A percentile compares a stretch with the other conserved stretches of the same genome.
Conservation (phyloP, 2,329 filamentous ascomycete species). For the Onygenales sp. region DNA sequence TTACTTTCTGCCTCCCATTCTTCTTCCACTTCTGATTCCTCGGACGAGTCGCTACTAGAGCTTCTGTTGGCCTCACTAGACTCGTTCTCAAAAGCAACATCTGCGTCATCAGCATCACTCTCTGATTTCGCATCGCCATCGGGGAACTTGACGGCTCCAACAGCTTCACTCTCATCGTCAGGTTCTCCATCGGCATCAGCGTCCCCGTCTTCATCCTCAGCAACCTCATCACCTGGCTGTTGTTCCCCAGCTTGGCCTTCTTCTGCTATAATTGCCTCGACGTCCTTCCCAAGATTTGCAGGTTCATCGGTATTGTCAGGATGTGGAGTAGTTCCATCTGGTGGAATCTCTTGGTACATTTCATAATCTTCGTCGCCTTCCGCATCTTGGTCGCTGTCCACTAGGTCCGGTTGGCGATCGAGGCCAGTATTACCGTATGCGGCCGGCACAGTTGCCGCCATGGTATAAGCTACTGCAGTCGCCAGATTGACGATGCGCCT, state of each 20-base stretch:
- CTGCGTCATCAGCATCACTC: conserved; percentile 33
- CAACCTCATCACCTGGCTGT: conserved; percentile 16
- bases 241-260: conserved; percentile 14
- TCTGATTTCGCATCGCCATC: conserved; percentile 20
- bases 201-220: conserved; percentile 11
- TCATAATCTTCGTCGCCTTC: conserved; percentile 37
- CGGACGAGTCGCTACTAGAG: conserved; percentile 47
- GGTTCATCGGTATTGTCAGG: conserved; percentile 1
- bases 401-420: conserved; percentile 22
- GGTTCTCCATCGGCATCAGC: conserved; percentile 26
- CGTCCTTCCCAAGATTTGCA: conserved; percentile 17
- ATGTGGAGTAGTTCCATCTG: conserved; percentile 17
- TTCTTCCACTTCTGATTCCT: conserved; percentile 43
- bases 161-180: conserved; percentile 34
- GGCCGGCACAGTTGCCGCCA: conserved; percentile 33
- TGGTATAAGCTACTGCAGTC: conserved; percentile 28
- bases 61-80: conserved; percentile 23
- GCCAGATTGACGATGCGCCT: conserved; percentile 24
- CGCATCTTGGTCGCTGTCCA: conserved; percentile 35
- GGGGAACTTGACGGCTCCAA: conserved; percentile 28
- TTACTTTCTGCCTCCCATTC: conserved; percentile 43
- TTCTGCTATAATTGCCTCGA: conserved; percentile 21
- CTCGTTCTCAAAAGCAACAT: conserved; percentile 33
- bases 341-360: conserved; percentile 24
- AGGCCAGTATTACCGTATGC: conserved; percentile 25